Evolutionary conservation across 108 stramenopile species (phyloP), one percentile per base, ranked within the genome.

Genomic region (Nitzschia inconspicua): DNA sequence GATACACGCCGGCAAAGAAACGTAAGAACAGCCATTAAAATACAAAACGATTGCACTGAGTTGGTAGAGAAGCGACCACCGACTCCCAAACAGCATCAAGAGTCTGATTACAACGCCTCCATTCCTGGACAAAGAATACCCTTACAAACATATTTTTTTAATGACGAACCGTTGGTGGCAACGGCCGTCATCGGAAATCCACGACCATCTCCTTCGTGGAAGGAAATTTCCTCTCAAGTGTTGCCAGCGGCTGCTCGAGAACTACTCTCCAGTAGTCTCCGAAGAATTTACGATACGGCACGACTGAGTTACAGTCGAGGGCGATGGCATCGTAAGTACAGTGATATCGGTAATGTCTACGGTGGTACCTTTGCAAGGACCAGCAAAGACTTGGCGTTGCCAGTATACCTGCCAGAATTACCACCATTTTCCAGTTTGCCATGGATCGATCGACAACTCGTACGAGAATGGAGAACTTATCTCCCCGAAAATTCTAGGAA

Each of bases 401-500:
- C 41, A 29, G 42, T n/a, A 22, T 40, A 51, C 14, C 36, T 49
- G 27, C 34, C 52, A 11, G 29, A 61, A 46, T 52, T 85, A 13
- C 83, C 79, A 20, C 67, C 65, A 19, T 85, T 92, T 73, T 80
- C 76, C 35, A 75, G 67, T 57, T 57, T 92, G 57, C 67, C 78
- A 34, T 92, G 91, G 91, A 60, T 86, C 34, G 91, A 92, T 54
- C 78, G 91, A 44, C 91, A 92, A 42, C 67, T 92, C 28, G 91
- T 92, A 1, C 44, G 72, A 44, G 91, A 92, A 70, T 92, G 91
- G 91, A 80, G 91, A 37, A 87, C 91, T 28, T 91, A 79, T 65
- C 53, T 63, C 3, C 60, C 59, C 19, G 35, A 72, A 41, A 25
- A 36, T 25, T 32, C 30, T 52, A 53, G 35, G 37, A 64, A 19